phyloP scores from a whole-genome alignment of 805 yeast genomes.

The Jamesozyma gamospora region DNA sequence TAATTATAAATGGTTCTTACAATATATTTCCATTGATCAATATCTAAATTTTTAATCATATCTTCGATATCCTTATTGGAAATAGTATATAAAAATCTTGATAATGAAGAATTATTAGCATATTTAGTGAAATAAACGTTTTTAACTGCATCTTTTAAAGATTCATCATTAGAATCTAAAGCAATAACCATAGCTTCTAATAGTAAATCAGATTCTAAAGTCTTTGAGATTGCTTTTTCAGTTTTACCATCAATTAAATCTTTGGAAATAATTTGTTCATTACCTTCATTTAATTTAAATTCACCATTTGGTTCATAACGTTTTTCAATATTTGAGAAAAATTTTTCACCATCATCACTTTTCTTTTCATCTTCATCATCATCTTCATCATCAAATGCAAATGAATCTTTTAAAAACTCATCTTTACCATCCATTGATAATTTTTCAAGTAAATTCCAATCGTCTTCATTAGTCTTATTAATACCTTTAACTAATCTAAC shows the following conservation, averaged over 20 bases:
- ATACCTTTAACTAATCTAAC: slow-evolving; percentile 37
- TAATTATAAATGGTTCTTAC: slow-evolving; percentile 55
- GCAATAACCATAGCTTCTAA: slow-evolving; percentile 80
- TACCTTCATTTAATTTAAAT: slow-evolving; percentile 39
- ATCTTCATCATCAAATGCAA: slow-evolving; percentile 29
- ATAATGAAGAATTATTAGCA: slow-evolving; percentile 39
- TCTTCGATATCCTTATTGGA: slow-evolving; percentile 50
- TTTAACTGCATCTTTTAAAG: slow-evolving; percentile 55
- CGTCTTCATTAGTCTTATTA: slow-evolving; percentile 39
- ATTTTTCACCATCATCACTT: slow-evolving; percentile 30
- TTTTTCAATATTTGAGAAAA: slow-evolving; percentile 30
- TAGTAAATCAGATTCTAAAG: slow-evolving; percentile 53
- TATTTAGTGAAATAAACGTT: slow-evolving; percentile 58
- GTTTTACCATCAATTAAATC: slow-evolving; percentile 53
- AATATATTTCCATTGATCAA: slow-evolving; percentile 73
- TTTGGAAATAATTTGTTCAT: slow-evolving; percentile 37
- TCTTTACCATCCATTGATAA: slow-evolving; percentile 42
- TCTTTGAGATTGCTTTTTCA: slow-evolving; percentile 55
- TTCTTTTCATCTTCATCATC: slow-evolving; percentile 10
- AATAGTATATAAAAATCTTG: slow-evolving; percentile 66
- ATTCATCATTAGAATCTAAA: slow-evolving; percentile 47
- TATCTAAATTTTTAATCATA: slow-evolving; percentile 66
- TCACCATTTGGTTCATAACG: slow-evolving; percentile 42
- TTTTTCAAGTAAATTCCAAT: slow-evolving; percentile 55
- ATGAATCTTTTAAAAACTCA: slow-evolving; percentile 39